These are phyloP conservation scores for Penicillium corylophilum DNA, from an alignment of 2,329 filamentous ascomycete genomes.

Conservation along the genomic window DNA sequence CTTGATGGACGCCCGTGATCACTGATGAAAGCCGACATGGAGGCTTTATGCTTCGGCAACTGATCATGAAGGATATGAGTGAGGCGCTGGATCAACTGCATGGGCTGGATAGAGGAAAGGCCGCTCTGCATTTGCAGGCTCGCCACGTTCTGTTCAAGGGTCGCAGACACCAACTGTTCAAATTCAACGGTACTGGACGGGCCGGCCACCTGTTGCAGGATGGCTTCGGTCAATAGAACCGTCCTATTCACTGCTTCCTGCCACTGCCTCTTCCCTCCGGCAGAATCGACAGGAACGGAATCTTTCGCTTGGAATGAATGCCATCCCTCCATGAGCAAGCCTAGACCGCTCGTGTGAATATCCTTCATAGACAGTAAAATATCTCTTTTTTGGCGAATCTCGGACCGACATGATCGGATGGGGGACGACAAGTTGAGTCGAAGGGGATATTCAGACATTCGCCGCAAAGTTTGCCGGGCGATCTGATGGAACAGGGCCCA, in stretches of 20 bases:
- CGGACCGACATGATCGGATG: constrained; percentile 69
- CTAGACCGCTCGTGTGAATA: constrained; percentile 81
- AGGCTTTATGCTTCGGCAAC: constrained; percentile 64
- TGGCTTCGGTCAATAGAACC: constrained; percentile 80
- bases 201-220: constrained; percentile 69
- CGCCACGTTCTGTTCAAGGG: constrained; percentile 61
- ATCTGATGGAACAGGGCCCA: constrained; percentile 73
- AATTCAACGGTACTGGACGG: constrained; percentile 57
- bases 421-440: constrained; percentile 73
- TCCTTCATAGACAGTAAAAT: constrained; percentile 70
- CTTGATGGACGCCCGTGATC: constrained; percentile 73
- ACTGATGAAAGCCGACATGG: constrained; percentile 56
- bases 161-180: constrained; percentile 56
- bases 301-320: constrained; percentile 65
- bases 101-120: constrained; percentile 39
- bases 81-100: constrained; percentile 34
- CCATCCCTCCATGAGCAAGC: constrained; percentile 83
- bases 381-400: constrained; percentile 72
- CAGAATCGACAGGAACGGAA: constrained; percentile 51
- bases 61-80: constrained; percentile 64
- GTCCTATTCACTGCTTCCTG: constrained; percentile 77
- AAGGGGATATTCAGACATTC: constrained; percentile 69
- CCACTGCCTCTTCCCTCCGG: constrained; percentile 52
- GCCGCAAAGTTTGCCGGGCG: constrained; percentile 71
- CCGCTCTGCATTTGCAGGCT: constrained; percentile 32